A percentile compares a stretch with the other conserved stretches of the same genome.
These are phyloP conservation scores for Geotrichum carabidarum DNA, from an alignment of 1,139 yeast species.

Conservation along the genomic window DNA sequence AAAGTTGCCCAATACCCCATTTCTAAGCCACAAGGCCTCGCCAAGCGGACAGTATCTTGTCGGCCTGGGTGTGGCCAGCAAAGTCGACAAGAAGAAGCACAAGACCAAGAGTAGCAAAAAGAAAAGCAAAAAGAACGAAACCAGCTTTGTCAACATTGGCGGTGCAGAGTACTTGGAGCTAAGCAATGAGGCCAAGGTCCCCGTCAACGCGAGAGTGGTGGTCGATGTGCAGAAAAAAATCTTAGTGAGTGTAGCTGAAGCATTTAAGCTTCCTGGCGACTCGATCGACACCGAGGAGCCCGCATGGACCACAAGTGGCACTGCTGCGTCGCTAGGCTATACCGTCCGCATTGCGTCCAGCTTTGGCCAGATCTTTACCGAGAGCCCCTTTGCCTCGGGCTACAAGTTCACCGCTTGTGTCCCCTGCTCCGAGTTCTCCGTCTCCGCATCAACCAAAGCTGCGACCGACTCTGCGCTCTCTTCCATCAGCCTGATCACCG, in stretches of 20 bases:
- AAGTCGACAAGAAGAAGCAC: constrained; percentile 41
- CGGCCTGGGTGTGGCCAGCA: constrained; percentile 65
- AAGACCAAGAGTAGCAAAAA: constrained; percentile 41
- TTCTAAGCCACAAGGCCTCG: constrained; percentile 46
- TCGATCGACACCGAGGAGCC: constrained; percentile 1
- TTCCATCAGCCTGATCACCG: constrained; percentile 15
- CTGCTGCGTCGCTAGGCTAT: constrained; percentile 53
- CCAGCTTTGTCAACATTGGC: constrained; percentile 76
- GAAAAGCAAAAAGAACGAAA: constrained; percentile 35
- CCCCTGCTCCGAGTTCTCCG: constrained; percentile 52
- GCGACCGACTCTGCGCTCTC: constrained; percentile 11
- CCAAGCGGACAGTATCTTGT: constrained; percentile 44
- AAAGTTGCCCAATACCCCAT: constrained; percentile 65
- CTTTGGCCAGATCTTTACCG: constrained; percentile 66
- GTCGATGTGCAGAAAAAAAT: constrained; percentile 59
- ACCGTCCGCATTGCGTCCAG: constrained; percentile 63
- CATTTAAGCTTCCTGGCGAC: constrained; percentile 47
- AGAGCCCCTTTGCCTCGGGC: constrained; percentile 61
- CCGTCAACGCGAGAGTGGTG: constrained; percentile 74
- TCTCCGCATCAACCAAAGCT: background rate
- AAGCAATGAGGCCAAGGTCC: constrained; percentile 53
- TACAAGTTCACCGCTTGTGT: constrained; percentile 63
- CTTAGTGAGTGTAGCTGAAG: constrained; percentile 66
- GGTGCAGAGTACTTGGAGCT: constrained; percentile 53
- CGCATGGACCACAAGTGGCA: constrained; percentile 15